Conservation (phyloP, 768 basidiomycete species). For the button mushroom (Agaricus bisporus) region DNA sequence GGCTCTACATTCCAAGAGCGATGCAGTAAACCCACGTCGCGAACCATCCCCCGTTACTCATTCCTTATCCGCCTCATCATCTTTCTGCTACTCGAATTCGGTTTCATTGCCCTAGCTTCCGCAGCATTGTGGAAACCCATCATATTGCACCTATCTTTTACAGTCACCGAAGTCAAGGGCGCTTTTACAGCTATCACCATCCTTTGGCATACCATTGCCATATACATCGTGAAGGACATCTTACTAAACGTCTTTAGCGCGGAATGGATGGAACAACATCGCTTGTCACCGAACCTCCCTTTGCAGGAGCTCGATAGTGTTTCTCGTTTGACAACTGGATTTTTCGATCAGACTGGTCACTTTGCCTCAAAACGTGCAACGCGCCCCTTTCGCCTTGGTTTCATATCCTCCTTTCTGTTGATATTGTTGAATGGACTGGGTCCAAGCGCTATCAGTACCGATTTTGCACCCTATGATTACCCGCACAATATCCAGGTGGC, state of each 20-base stretch:
- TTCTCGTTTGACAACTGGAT: conserved; percentile 3
- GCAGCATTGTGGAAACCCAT: too few relatives aligned
- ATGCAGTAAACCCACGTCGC: too few relatives aligned
- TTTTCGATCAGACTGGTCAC: not conserved
- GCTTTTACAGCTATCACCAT: not conserved
- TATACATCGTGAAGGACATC: not conserved
- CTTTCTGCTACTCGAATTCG: too few relatives aligned
- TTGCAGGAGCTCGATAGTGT: not conserved
- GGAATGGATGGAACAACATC: conserved; percentile 4
- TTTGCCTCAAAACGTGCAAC: not conserved
- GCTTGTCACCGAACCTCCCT: not conserved
- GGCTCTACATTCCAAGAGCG: too few relatives aligned
- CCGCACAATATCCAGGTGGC: not conserved
- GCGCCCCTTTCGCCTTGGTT: not conserved
- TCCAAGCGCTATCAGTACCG: not conserved
- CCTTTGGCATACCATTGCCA: conserved; percentile 5
- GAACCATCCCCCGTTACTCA: too few relatives aligned
- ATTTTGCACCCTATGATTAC: not conserved
- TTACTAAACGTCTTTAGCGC: conserved; percentile 2
- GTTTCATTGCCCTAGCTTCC: too few relatives aligned
- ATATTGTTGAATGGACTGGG: not conserved
- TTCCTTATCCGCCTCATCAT: too few relatives aligned
- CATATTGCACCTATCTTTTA: too few relatives aligned
- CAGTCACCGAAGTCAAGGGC: not conserved
- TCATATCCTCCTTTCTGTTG: not conserved